These are phyloP conservation scores for Speleostelium caveatum DNA, from an alignment of 78 protist genomes.

Conservation along the genomic window DNA sequence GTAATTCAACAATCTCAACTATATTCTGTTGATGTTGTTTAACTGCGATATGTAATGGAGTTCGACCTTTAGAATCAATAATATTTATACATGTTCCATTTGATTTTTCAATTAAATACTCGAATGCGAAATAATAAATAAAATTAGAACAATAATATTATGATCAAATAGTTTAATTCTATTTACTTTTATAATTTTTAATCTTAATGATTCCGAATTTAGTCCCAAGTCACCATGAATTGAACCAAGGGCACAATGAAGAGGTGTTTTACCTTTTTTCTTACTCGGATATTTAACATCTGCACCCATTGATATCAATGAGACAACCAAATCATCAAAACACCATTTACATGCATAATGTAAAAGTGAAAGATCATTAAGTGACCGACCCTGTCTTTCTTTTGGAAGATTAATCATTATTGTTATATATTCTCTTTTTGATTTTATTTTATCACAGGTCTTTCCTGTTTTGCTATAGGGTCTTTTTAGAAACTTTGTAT, in stretches of 20 bases:
- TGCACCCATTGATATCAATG: constrained; percentile 15
- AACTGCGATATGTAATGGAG: constrained; percentile 48
- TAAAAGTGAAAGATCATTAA: constrained; percentile 23
- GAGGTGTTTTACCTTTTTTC: constrained; percentile 48
- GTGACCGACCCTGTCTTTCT: constrained; percentile 17
- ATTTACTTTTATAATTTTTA: not conserved
- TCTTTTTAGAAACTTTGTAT: constrained; percentile 54
- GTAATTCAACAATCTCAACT: constrained; percentile 17
- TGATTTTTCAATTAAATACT: constrained; percentile 7
- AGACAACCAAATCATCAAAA: constrained; percentile 29
- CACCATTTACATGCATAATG: constrained; percentile 67
- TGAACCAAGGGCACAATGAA: constrained; percentile 28
- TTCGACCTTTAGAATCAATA: constrained; percentile 50
- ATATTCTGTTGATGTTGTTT: constrained; percentile 59
- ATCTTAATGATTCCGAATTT: not conserved
- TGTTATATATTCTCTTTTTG: constrained; percentile 10
- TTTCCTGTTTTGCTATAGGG: not conserved
- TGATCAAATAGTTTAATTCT: too few species aligned
- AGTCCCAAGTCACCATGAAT: constrained; percentile 54
- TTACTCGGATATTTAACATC: not conserved
- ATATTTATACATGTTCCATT: constrained; percentile 10
- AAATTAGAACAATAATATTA: not conserved
- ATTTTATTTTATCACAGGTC: constrained; percentile 5
- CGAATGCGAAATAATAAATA: not conserved
- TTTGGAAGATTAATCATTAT: not conserved